A percentile compares a stretch with the other conserved stretches of the same genome.
phyloP scores from a whole-genome alignment of 345 rosid species.

The Chamaenerion angustifolium region DNA sequence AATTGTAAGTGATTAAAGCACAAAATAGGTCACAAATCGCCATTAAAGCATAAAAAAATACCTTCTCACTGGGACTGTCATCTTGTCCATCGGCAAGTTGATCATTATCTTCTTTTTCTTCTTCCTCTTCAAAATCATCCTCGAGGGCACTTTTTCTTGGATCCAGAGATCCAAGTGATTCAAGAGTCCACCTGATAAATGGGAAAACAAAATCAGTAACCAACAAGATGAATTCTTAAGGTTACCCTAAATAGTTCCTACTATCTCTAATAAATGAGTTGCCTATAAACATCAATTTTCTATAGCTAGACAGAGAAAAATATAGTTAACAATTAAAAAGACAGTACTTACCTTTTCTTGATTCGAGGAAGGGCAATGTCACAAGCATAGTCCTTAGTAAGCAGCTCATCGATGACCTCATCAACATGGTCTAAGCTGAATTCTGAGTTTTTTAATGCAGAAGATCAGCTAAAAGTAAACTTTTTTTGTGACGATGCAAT shows the following conservation, averaged over 20 bases:
- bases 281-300: too few species aligned
- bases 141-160: conserved; percentile 83
- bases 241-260: too few species aligned
- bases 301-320: too few species aligned
- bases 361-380: conserved; percentile 79
- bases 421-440: conserved; percentile 66
- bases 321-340: background rate
- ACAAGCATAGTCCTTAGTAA: conserved; percentile 77
- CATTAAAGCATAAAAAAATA: conserved; percentile 8
- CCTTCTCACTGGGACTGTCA: conserved; percentile 46
- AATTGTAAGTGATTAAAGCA: background rate
- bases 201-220: conserved; percentile 1
- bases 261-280: too few species aligned
- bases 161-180: conserved; percentile 54
- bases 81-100: conserved; percentile 42
- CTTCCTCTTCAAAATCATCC: conserved; percentile 96
- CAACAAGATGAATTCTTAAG: background rate
- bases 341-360: conserved; percentile 50
- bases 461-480: background rate
- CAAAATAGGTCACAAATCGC: background rate
- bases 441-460: conserved; percentile 15
- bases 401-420: conserved; percentile 73
- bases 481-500: background rate
- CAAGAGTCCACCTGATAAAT: conserved; percentile 57
- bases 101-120: conserved; percentile 81